These are phyloP conservation scores for Podospora tetraspora DNA, from an alignment of 495 filamentous ascomycete species.

Conservation along the genomic window DNA sequence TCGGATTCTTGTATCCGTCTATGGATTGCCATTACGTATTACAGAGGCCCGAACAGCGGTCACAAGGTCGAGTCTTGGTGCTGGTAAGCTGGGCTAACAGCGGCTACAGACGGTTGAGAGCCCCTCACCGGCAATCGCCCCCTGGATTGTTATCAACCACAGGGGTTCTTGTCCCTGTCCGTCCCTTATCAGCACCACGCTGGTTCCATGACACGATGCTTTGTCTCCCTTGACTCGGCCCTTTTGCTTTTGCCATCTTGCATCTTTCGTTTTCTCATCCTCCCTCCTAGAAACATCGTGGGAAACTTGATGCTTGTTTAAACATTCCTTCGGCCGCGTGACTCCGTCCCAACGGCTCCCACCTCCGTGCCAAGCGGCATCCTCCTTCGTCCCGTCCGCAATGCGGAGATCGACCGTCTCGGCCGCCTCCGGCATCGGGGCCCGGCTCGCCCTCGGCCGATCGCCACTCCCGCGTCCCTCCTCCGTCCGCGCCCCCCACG, in stretches of 20 bases:
- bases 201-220: constrained; percentile 2
- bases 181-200: background rate
- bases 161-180: constrained; percentile 1
- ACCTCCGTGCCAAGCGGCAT: background rate
- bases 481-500: background rate
- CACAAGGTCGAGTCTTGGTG: constrained; percentile 1
- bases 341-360: background rate
- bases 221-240: background rate
- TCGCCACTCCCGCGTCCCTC: background rate
- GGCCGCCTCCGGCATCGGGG: background rate
- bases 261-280: background rate
- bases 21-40: constrained; percentile 8
- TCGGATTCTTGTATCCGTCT: background rate
- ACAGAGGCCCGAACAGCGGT: background rate
- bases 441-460: background rate
- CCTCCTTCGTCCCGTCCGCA: background rate
- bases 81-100: constrained; percentile 3
- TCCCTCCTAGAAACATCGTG: background rate
- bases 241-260: background rate
- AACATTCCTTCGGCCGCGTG: background rate
- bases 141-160: constrained; percentile 9
- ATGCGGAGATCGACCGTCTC: constrained; percentile 4
- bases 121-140: constrained; percentile 15
- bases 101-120: constrained; percentile 16
- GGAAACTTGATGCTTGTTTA: background rate